Conservation (phyloP, 768 basidiomycete species). For the Trichaptum fuscoviolaceum region DNA sequence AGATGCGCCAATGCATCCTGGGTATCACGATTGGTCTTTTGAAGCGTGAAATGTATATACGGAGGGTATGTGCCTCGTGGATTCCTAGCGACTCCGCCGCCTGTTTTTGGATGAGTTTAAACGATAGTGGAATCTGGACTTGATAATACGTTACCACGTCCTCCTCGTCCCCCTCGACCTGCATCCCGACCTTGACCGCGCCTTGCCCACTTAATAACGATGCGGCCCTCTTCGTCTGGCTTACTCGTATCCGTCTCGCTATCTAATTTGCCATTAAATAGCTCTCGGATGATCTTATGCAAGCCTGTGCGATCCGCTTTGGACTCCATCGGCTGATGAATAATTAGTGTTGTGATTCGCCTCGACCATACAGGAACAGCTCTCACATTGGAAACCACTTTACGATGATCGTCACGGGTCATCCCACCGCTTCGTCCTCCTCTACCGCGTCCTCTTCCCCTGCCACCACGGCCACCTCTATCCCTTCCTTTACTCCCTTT, state of each 20-base stretch:
- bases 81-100: slow-evolving; percentile 32
- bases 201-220: slow-evolving; percentile 75
- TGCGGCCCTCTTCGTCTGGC: slow-evolving; percentile 59
- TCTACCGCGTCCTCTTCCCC: slow-evolving; percentile 37
- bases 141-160: slow-evolving; percentile 21
- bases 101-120: slow-evolving; percentile 7
- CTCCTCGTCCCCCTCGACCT: slow-evolving; percentile 40
- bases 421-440: slow-evolving; percentile 36
- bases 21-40: slow-evolving; percentile 97
- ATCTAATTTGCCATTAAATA: slow-evolving; percentile 82
- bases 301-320: slow-evolving; percentile 79
- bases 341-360: background rate
- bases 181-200: slow-evolving; percentile 44
- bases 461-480: slow-evolving; percentile 38
- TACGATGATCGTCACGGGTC: slow-evolving; percentile 58
- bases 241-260: slow-evolving; percentile 64
- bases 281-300: slow-evolving; percentile 73
- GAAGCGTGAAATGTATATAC: slow-evolving; percentile 93
- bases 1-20: slow-evolving; percentile 87
- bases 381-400: slow-evolving; percentile 72
- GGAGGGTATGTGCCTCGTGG: slow-evolving; percentile 69
- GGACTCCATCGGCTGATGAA: slow-evolving; percentile 66
- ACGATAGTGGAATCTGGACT: background rate
- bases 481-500: slow-evolving; percentile 36
- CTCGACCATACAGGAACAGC: background rate